Conservation (phyloP, 306 rosid genomes). For the Geum urbanum region DNA sequence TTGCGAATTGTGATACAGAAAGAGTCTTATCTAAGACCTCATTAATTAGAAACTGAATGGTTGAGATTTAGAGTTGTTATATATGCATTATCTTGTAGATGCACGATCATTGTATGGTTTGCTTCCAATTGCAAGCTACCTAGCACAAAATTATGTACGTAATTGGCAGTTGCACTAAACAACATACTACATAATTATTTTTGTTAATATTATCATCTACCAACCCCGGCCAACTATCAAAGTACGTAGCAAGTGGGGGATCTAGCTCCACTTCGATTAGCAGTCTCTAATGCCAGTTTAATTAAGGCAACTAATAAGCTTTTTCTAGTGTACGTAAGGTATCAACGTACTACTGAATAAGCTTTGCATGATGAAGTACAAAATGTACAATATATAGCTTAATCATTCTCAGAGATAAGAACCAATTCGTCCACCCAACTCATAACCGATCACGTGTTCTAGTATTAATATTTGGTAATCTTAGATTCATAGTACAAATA, state of each 20-base stretch:
- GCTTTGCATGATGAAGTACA: slow-evolving; percentile 8
- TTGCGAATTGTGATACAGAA: background rate
- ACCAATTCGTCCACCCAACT: slow-evolving; percentile 1
- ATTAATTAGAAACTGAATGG: background rate
- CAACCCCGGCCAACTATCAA: background rate
- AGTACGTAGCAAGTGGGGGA: background rate
- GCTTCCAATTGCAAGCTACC: background rate
- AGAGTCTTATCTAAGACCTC: background rate
- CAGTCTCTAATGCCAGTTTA: background rate
- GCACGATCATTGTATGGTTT: background rate
- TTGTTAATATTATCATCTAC: background rate
- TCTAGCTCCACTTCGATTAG: background rate
- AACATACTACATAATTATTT: background rate
- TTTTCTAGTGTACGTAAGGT: background rate
- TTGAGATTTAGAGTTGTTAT: background rate
- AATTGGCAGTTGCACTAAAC: background rate
- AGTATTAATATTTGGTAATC: background rate
- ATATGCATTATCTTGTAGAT: background rate
- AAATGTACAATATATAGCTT: background rate
- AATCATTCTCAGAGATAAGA: background rate
- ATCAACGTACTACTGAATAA: background rate
- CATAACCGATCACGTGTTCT: background rate
- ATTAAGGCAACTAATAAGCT: background rate
- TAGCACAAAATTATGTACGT: background rate
- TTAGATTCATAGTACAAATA: background rate